phyloP scores from a whole-genome alignment of 2,329 filamentous ascomycete genomes.

The Aspergillus flavus region DNA sequence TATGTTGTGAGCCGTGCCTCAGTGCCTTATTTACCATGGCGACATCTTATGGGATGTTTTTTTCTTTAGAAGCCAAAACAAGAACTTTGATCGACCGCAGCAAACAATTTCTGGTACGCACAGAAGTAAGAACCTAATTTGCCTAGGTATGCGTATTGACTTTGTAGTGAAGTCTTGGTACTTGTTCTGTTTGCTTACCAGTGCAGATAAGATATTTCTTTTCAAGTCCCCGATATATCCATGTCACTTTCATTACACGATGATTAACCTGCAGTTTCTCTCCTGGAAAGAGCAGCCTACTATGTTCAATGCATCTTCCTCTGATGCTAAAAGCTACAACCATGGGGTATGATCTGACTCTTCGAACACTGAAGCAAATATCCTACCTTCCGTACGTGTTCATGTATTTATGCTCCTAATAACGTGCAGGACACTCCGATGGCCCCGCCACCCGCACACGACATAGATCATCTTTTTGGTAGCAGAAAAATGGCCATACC shows the following conservation, averaged over 20 bases:
- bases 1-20: not conserved
- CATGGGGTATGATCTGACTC: slow-evolving; percentile 27
- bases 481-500: slow-evolving; percentile 41
- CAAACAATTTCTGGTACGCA: not conserved
- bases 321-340: slow-evolving; percentile 34
- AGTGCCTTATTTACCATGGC: not conserved
- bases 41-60: not conserved
- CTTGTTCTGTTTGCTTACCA: not conserved
- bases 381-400: not conserved
- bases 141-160: not conserved
- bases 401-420: not conserved
- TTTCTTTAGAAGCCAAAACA: not conserved
- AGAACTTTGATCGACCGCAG: not conserved
- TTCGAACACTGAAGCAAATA: not conserved
- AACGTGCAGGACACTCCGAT: slow-evolving; percentile 28
- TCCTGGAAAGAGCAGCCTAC: slow-evolving; percentile 35
- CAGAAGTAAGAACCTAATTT: not conserved
- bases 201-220: not conserved
- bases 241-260: slow-evolving; percentile 17
- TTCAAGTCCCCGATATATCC: not conserved
- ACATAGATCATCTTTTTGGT: slow-evolving; percentile 22
- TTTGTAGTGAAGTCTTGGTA: not conserved
- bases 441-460: slow-evolving; percentile 20
- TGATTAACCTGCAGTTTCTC: slow-evolving; percentile 32
- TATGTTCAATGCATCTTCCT: slow-evolving; percentile 33